Evolutionary conservation across 805 yeast genomes (phyloP).

Genomic region (Tetrapisispora iriomotensis): DNA sequence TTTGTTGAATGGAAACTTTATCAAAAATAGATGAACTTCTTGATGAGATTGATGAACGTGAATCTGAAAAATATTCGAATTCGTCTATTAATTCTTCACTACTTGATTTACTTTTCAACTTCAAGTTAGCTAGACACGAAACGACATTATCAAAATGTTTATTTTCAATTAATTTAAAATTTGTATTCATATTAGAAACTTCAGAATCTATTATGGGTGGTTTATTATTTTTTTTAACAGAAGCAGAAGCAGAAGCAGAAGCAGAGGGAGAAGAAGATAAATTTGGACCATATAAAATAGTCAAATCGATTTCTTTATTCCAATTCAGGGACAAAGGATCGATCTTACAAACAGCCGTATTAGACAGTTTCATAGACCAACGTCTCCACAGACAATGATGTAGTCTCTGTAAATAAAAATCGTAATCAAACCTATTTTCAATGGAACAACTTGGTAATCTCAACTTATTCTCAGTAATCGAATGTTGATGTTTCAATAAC

Average conservation of each 20-base stretch:
- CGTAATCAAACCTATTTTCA: slow-evolving; percentile 25
- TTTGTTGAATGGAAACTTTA: neutral
- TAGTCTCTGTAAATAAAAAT: slow-evolving; percentile 35
- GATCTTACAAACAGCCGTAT: slow-evolving; percentile 41
- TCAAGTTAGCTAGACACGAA: neutral
- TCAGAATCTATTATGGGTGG: neutral
- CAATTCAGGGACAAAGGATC: slow-evolving; percentile 83
- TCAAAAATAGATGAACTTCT: neutral
- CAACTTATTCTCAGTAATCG: neutral
- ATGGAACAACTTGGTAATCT: slow-evolving; percentile 27
- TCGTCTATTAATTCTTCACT: neutral
- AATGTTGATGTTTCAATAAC: neutral
- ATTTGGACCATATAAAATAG: slow-evolving; percentile 90
- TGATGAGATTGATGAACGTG: slow-evolving; percentile 1
- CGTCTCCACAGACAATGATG: slow-evolving; percentile 92
- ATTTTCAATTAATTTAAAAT: neutral
- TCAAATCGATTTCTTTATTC: slow-evolving; percentile 90
- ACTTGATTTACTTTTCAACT: neutral
- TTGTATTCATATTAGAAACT: neutral
- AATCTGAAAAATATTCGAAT: slow-evolving; percentile 1
- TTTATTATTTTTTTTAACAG: too few relatives aligned
- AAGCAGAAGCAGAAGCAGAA: neutral
- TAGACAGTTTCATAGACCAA: slow-evolving; percentile 75
- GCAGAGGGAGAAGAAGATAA: too few relatives aligned
- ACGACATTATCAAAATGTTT: neutral